Base-by-base conservation (phyloP, 495 filamentous ascomycete genomes). In the Astrothelium subdiscretum region DNA sequence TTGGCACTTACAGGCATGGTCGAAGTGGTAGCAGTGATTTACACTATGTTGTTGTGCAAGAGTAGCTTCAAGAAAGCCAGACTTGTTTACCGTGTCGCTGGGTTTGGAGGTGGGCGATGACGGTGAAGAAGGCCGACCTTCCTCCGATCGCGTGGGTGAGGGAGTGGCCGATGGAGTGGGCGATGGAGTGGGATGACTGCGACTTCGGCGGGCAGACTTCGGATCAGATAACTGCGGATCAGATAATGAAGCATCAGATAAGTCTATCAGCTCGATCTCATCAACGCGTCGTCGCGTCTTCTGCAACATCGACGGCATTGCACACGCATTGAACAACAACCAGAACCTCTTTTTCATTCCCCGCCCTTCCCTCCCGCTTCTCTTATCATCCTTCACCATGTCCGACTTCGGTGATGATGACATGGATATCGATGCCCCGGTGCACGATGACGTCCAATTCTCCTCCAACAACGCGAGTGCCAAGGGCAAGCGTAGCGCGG, bases 401-500 rank as follows among this genome's bases (percentile, higher is more conserved):
- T 68, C 72, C 31, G 70, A 73, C 63, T 68, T 61, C 51, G 70
- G 63, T 2, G 57, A 65, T 35, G 70, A 72, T 59, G 85, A 89
- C 64, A 75, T 90, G 60, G 94, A 97, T 70, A 83, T 85, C 67
- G 83, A 85, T 74, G 85, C 81, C 59, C 79, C 82, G 32, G 74
- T 78, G 57, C 78, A 79, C 62, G 71, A 83, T 51, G 69, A 82
- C 42, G 78, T 81, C 63, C 51, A 76, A 27, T 90, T 89, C 69
- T 81, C 81, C 54, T 79, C 82, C n/a, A 79, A 84, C 40, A 77
- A 79, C 65, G 66, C 63, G 26, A 85, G 84, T 58, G 79, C 82
- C 32, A 97, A 97, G 70, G 88, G 89, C 65, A 98, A 97, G 74
- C 84, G 91, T 70, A 89, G 87, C 68, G 89, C 87, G 62, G 92